Percentiles rank a stretch among this genome's conserved stretches.
Evolutionary conservation across 2,329 filamentous ascomycete genomes (phyloP).

Genomic region (Aspergillus tamarii): DNA sequence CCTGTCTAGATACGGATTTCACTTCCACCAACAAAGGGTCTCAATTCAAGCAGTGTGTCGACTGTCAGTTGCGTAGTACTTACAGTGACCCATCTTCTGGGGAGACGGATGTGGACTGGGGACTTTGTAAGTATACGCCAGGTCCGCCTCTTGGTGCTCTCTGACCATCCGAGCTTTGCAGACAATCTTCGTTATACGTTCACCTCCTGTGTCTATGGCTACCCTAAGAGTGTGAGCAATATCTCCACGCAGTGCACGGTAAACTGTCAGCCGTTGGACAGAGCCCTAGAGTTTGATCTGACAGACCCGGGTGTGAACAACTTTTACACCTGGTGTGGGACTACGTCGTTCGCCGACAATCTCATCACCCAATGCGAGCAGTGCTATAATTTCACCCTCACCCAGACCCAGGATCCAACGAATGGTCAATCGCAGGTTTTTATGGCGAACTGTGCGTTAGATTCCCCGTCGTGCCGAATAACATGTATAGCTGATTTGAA

Average conservation of each 20-base stretch:
- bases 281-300: constrained; percentile 37
- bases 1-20: constrained; percentile 45
- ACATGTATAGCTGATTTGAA: constrained; percentile 10
- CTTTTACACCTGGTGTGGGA: constrained; percentile 43
- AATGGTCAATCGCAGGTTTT: constrained; percentile 32
- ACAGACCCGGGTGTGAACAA: constrained; percentile 31
- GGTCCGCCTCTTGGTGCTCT: not conserved
- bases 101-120: constrained; percentile 50
- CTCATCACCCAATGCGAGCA: constrained; percentile 45
- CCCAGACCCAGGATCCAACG: constrained; percentile 18
- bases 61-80: constrained; percentile 46
- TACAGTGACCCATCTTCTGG: constrained; percentile 36
- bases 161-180: constrained; percentile 23
- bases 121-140: constrained; percentile 44
- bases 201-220: constrained; percentile 48
- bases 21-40: constrained; percentile 36
- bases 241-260: constrained; percentile 51
- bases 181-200: constrained; percentile 52
- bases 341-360: constrained; percentile 44
- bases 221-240: constrained; percentile 38
- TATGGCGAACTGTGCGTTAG: constrained; percentile 48
- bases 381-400: constrained; percentile 48
- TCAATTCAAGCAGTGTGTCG: constrained; percentile 45
- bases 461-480: not conserved
- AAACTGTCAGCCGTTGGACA: constrained; percentile 39